A percentile compares a stretch with the other conserved stretches of the same genome.
These are phyloP conservation scores for Microstroma glucosiphilum DNA, from an alignment of 1,284 basidiomycete species.

Conservation along the genomic window DNA sequence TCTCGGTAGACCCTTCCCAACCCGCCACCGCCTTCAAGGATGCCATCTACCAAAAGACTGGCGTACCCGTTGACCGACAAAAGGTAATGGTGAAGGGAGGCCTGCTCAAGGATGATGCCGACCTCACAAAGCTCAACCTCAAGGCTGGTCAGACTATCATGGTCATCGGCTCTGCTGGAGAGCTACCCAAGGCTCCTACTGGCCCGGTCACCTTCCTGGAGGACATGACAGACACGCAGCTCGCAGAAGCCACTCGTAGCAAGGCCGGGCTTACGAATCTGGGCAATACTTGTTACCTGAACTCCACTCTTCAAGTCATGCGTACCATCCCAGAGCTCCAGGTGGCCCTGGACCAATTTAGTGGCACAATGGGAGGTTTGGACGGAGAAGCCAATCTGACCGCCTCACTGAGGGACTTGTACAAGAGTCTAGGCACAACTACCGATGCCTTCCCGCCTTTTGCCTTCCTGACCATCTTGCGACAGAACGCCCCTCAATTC, in stretches of 20 bases:
- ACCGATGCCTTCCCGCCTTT: slow-evolving; percentile 71
- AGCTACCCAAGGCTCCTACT: slow-evolving; percentile 77
- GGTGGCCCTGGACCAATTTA: slow-evolving; percentile 34
- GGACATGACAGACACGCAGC: slow-evolving; percentile 78
- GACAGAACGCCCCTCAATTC: slow-evolving; percentile 83
- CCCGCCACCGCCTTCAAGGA: slow-evolving; percentile 74
- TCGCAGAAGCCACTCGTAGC: slow-evolving; percentile 63
- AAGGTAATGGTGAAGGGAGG: slow-evolving; percentile 92
- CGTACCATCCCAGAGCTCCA: slow-evolving; percentile 84
- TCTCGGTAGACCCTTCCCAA: slow-evolving; percentile 61
- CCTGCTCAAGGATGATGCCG: slow-evolving; percentile 66
- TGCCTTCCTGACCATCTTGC: slow-evolving; percentile 65
- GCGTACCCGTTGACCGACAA: slow-evolving; percentile 81
- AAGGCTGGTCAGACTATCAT: slow-evolving; percentile 42
- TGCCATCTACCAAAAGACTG: slow-evolving; percentile 70
- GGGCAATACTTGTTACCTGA: slow-evolving; percentile 94
- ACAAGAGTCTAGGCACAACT: slow-evolving; percentile 66
- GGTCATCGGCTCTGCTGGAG: slow-evolving; percentile 70
- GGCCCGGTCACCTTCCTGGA: slow-evolving; percentile 71
- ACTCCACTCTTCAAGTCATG: slow-evolving; percentile 85
- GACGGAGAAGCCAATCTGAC: slow-evolving; percentile 53
- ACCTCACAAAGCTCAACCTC: slow-evolving; percentile 65
- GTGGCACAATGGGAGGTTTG: slow-evolving; percentile 25
- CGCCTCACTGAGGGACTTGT: slow-evolving; percentile 66
- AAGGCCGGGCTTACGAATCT: slow-evolving; percentile 43